Conservation (phyloP, 2,329 filamentous ascomycete genomes). For the Botrytis sinoallii region DNA sequence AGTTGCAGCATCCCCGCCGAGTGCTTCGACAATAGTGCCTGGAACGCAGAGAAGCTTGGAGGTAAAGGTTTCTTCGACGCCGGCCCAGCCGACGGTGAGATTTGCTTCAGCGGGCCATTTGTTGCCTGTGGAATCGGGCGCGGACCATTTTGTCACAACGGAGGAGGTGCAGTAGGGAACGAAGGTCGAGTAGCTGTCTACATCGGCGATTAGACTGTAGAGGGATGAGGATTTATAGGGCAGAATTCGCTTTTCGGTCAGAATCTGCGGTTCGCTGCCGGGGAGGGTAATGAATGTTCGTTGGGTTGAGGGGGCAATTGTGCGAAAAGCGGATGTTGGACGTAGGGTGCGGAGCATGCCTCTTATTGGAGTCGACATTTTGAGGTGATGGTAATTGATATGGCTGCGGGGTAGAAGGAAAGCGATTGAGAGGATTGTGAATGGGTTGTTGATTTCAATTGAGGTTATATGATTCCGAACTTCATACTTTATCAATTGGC, state of each 20-base stretch:
- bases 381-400: conserved; percentile 4
- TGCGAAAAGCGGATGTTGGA: conserved; percentile 24
- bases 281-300: conserved; percentile 44
- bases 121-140: conserved; percentile 45
- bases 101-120: conserved; percentile 72
- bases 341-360: conserved; percentile 29
- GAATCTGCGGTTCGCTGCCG: conserved; percentile 50
- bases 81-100: conserved; percentile 81
- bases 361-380: conserved; percentile 26
- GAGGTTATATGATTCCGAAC: not conserved
- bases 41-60: conserved; percentile 77
- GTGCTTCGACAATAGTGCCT: conserved; percentile 69
- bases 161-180: conserved; percentile 86
- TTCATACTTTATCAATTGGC: not conserved
- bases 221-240: conserved; percentile 69
- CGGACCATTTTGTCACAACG: conserved; percentile 71
- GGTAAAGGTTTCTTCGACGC: conserved; percentile 79
- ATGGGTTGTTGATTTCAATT: not conserved
- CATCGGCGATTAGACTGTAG: conserved; percentile 84
- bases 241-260: conserved; percentile 72
- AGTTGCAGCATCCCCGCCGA: conserved; percentile 57
- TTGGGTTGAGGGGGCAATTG: conserved; percentile 31
- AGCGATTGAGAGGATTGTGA: not conserved
- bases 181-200: conserved; percentile 79
- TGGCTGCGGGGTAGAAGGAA: not conserved